Conservation (phyloP, 2,329 filamentous ascomycete species). For the Pyrenochaeta sp. region DNA sequence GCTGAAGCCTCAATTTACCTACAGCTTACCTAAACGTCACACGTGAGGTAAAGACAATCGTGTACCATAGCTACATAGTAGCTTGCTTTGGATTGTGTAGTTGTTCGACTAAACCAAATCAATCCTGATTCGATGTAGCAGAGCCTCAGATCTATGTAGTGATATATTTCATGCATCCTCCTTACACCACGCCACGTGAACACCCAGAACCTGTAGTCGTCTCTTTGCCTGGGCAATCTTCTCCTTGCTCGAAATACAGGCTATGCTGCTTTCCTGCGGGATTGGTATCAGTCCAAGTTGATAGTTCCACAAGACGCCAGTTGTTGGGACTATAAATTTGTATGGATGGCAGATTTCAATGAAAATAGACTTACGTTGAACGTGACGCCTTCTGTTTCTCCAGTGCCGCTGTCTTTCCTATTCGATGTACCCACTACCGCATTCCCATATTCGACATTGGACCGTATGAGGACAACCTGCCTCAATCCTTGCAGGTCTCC, state of each 20-base stretch:
- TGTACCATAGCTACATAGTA: too few relatives aligned
- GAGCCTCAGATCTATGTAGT: too few relatives aligned
- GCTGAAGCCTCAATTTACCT: too few relatives aligned
- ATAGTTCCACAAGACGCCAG: too few relatives aligned
- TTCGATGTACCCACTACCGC: not conserved
- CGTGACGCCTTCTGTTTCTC: not conserved
- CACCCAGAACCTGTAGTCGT: conserved; percentile 18
- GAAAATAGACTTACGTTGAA: conserved; percentile 2
- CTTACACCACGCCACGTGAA: conserved; percentile 32
- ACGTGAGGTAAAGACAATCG: too few relatives aligned
- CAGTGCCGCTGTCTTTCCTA: conserved; percentile 10
- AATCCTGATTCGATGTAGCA: too few relatives aligned
- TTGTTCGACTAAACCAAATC: too few relatives aligned
- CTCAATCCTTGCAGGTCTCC: conserved; percentile 16
- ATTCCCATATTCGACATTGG: not conserved
- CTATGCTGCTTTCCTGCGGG: conserved; percentile 4
- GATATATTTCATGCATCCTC: conserved; percentile 10
- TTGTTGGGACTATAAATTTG: too few relatives aligned
- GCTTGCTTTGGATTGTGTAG: too few relatives aligned
- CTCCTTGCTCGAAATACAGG: conserved; percentile 3
- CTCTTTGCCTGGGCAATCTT: conserved; percentile 15
- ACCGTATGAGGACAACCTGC: conserved; percentile 30
- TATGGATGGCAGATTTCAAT: too few relatives aligned
- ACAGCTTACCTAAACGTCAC: too few relatives aligned
- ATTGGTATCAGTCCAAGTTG: not conserved